Conservation (phyloP, 1,284 basidiomycete genomes). For the Uromyces viciae-fabae region DNA sequence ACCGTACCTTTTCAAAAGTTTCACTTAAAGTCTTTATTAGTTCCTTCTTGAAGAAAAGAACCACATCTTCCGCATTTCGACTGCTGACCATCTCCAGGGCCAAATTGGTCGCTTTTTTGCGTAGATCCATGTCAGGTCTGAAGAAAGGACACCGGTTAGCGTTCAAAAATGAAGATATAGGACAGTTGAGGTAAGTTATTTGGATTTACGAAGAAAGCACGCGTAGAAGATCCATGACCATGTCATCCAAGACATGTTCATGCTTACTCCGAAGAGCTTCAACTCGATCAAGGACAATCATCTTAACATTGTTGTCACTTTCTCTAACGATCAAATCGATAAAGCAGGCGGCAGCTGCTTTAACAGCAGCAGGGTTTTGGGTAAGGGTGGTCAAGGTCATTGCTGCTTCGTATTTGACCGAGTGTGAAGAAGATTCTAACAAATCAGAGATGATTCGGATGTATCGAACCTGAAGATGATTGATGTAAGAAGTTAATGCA, state of each 20-base stretch:
- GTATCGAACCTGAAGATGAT: slow-evolving; percentile 72
- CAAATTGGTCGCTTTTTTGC: slow-evolving; percentile 83
- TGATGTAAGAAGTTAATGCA: slow-evolving; percentile 45
- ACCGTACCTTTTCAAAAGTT: slow-evolving; percentile 41
- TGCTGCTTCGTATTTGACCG: slow-evolving; percentile 97
- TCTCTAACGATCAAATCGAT: slow-evolving; percentile 89
- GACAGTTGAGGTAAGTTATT: not conserved
- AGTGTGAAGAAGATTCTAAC: slow-evolving; percentile 83
- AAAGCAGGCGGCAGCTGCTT: slow-evolving; percentile 85
- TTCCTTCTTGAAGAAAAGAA: slow-evolving; percentile 95
- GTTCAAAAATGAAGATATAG: not conserved
- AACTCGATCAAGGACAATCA: slow-evolving; percentile 92
- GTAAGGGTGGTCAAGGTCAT: slow-evolving; percentile 91
- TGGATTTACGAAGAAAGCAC: slow-evolving; percentile 62
- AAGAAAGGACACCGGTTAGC: not conserved
- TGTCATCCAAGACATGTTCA: slow-evolving; percentile 81
- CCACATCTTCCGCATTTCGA: slow-evolving; percentile 96
- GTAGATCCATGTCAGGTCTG: slow-evolving; percentile 93
- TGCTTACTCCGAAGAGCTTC: slow-evolving; percentile 79
- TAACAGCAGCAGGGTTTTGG: slow-evolving; percentile 91
- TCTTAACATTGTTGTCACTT: slow-evolving; percentile 98
- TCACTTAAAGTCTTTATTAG: slow-evolving; percentile 80
- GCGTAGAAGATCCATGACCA: slow-evolving; percentile 94
- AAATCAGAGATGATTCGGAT: slow-evolving; percentile 92
- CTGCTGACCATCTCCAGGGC: slow-evolving; percentile 91